These are phyloP conservation scores for Brassica incana DNA, from an alignment of 345 rosid genomes.

Conservation along the genomic window DNA sequence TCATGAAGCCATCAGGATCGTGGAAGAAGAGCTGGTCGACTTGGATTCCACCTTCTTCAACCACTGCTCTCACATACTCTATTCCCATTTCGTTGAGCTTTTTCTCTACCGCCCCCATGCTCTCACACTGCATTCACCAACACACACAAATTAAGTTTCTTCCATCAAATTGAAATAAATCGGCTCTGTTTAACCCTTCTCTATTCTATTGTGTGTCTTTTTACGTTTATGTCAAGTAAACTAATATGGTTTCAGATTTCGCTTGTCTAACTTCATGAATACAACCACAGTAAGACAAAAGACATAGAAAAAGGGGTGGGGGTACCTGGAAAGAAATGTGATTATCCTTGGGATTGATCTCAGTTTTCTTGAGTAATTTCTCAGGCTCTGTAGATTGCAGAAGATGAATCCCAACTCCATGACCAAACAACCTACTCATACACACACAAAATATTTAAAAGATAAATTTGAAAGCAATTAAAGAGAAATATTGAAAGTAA, in stretches of 20 bases:
- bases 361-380: constrained; percentile 53
- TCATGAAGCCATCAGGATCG: constrained; percentile 94
- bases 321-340: constrained; percentile 86
- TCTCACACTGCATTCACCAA: constrained; percentile 59
- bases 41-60: constrained; percentile 79
- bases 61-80: constrained; percentile 53
- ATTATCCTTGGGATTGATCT: constrained; percentile 84
- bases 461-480: not conserved
- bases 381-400: constrained; percentile 72
- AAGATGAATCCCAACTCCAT: constrained; percentile 77
- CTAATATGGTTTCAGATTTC: not conserved
- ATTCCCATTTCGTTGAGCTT: constrained; percentile 67
- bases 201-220: not conserved
- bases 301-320: not conserved
- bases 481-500: not conserved
- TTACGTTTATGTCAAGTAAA: not conserved
- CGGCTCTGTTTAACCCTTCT: not conserved
- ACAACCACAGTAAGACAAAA: not conserved
- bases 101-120: constrained; percentile 78
- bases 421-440: constrained; percentile 59
- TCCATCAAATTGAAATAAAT: not conserved
- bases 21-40: constrained; percentile 90
- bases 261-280: not conserved
- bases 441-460: not conserved
- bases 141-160: not conserved